phyloP scores from a whole-genome alignment of 306 rosid species.

The Chamaecrista fasciculata region DNA sequence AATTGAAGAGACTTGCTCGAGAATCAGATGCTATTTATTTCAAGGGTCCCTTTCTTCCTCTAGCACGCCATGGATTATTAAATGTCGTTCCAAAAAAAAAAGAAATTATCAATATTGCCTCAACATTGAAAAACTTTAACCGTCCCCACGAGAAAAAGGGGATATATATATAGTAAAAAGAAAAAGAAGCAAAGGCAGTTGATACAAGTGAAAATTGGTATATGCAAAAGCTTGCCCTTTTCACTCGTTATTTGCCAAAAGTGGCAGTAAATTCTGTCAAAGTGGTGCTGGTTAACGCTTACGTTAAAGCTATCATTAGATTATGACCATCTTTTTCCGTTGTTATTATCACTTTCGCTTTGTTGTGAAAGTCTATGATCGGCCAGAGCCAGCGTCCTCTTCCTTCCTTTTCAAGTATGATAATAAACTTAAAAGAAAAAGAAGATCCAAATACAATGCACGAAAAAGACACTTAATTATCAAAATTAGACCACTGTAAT shows the following conservation, averaged over 20 bases:
- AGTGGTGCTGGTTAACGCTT: background rate
- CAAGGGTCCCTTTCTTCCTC: conserved; percentile 11
- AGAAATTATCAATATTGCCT: background rate
- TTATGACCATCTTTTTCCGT: conserved; percentile 12
- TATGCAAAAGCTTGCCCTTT: background rate
- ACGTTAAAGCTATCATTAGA: conserved; percentile 6
- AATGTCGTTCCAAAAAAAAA: background rate
- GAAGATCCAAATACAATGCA: background rate
- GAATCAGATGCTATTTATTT: conserved; percentile 22
- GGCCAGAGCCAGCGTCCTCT: background rate
- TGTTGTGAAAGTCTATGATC: conserved; percentile 9
- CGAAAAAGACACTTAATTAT: background rate
- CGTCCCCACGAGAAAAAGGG: background rate
- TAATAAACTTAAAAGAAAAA: background rate
- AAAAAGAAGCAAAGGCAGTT: too few relatives aligned
- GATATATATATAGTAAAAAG: too few relatives aligned
- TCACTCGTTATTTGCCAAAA: background rate
- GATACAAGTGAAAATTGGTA: background rate
- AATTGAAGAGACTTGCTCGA: background rate
- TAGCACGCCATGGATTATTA: background rate
- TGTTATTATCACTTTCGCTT: conserved; percentile 10
- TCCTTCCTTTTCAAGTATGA: conserved; percentile 2
- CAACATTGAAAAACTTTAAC: background rate
- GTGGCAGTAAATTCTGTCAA: conserved; percentile 9
- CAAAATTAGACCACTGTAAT: background rate